phyloP scores from a whole-genome alignment of 768 basidiomycete genomes.

The Asterophora lycoperdoides region DNA sequence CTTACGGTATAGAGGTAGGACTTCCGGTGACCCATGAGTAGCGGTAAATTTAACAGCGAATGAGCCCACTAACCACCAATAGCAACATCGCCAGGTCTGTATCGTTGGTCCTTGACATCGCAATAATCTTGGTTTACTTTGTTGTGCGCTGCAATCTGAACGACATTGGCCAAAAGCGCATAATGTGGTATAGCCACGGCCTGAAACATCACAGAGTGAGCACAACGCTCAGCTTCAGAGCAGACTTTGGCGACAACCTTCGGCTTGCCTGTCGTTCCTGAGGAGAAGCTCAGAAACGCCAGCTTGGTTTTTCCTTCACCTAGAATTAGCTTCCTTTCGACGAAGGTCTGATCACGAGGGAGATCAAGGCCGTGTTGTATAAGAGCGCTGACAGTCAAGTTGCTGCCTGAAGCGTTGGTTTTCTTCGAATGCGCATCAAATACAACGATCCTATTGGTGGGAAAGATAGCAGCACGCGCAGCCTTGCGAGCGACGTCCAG shows the following conservation, averaged over 20 bases:
- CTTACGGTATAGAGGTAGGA: constrained; percentile 61
- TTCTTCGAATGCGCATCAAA: constrained; percentile 28
- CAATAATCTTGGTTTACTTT: constrained; percentile 43
- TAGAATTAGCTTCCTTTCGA: constrained; percentile 45
- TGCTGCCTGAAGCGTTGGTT: constrained; percentile 10
- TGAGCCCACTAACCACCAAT: constrained; percentile 42
- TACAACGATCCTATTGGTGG: constrained; percentile 39
- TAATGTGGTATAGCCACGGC: constrained; percentile 61
- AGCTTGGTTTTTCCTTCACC: constrained; percentile 68
- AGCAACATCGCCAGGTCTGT: constrained; percentile 56
- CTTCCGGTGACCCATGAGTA: constrained; percentile 25
- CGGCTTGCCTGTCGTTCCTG: constrained; percentile 69
- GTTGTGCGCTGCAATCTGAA: constrained; percentile 54
- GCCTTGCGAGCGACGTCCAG: constrained; percentile 41
- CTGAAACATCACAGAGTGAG: constrained; percentile 22
- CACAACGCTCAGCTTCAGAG: background rate
- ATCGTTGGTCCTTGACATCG: constrained; percentile 44
- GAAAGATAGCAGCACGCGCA: constrained; percentile 31
- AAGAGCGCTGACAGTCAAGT: constrained; percentile 41
- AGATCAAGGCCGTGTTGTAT: constrained; percentile 43
- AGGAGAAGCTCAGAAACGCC: constrained; percentile 70
- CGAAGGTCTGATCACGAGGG: constrained; percentile 29
- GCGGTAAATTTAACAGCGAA: background rate
- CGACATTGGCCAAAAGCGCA: constrained; percentile 55
- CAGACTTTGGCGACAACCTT: constrained; percentile 39